Percentiles rank a stretch among this genome's conserved stretches.
These are phyloP conservation scores for Mariannaea sp. DNA, from an alignment of 2,329 filamentous ascomycete genomes.

Conservation along the genomic window DNA sequence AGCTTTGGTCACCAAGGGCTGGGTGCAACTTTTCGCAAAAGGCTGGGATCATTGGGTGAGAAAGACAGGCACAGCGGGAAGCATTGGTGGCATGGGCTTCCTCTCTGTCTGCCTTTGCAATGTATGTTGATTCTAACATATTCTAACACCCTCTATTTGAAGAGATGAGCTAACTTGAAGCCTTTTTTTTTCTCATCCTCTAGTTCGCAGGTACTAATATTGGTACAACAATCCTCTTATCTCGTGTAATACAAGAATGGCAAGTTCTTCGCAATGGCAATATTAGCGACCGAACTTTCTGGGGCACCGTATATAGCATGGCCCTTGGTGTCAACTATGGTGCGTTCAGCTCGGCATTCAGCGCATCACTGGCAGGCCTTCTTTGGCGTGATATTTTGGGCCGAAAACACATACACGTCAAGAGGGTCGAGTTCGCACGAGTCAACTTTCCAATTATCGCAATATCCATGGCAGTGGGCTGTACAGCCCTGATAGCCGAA, in stretches of 20 bases:
- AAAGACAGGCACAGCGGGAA: constrained; percentile 70
- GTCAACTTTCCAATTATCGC: constrained; percentile 74
- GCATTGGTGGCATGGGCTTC: constrained; percentile 74
- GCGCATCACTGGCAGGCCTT: constrained; percentile 71
- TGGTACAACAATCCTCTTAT: constrained; percentile 74
- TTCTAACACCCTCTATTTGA: background rate
- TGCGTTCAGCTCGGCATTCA: constrained; percentile 74
- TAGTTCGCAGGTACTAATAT: constrained; percentile 80
- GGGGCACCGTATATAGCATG: constrained; percentile 76
- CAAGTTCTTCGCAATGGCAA: constrained; percentile 58
- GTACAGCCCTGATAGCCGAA: constrained; percentile 64
- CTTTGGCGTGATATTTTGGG: constrained; percentile 73
- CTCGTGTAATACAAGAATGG: constrained; percentile 72
- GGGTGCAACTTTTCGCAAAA: constrained; percentile 73
- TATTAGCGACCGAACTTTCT: constrained; percentile 70
- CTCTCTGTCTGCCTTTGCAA: constrained; percentile 73
- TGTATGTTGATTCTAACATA: constrained; percentile 54
- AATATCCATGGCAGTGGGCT: constrained; percentile 68
- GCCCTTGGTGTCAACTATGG: constrained; percentile 76
- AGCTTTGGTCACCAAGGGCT: constrained; percentile 72
- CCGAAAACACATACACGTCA: constrained; percentile 70
- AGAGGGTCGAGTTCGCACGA: constrained; percentile 66
- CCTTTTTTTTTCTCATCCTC: background rate
- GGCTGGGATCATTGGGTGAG: constrained; percentile 76
- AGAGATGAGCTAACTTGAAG: background rate